Evolutionary conservation across 192 early-diverging fungal genomes (phyloP), one percentile per base, ranked within the genome.

Genomic region (Coemansia sp.): DNA sequence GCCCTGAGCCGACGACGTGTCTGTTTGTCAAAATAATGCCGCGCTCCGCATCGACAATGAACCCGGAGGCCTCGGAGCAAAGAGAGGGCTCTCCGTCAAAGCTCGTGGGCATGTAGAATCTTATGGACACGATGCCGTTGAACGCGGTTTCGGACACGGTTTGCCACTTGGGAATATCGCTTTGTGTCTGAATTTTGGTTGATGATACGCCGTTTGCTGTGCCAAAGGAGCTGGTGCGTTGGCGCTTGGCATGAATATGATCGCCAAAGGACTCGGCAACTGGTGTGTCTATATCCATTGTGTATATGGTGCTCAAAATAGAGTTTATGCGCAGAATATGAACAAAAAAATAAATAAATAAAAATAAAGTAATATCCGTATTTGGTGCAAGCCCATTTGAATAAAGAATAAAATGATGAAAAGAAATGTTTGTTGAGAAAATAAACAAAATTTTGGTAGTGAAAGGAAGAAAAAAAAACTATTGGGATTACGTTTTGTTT

Each of bases 11-110:
- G 13, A 91, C 88, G 19, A 92, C 90, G 69, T 92, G 90, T 18
- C 88, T 81, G 69, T 92, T 92, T 13, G 90, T 87, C 18, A 92
- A 69, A 32, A 92, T 86, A 25, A 92, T 85, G 7, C 90, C 90
- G 32, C 75, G 82, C 61, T 84, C 35, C 1, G 87, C 89, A 69
- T 92, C 89, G 20, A 92, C 89, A 23, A 92, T 76, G 58, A 91
- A 90, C 9, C 90, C 90, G 2, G 90, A 87, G 7, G 90, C 90
- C 24, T 55, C 58, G 14, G 61, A 64, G 52, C 60, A 58, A 9
- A 53, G 16, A 13, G 71, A 39, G 10, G 23, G 24, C 13, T 69
- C 65, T 7, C 74, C 75, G 42, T 82, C 74, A 52, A 82, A 76
- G 16, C 46, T 64, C 11, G 69, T 57, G 10, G 71, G 71, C 36